These are phyloP conservation scores for Boletus rufocinnamomeus DNA, from an alignment of 768 basidiomycete genomes.

Conservation along the genomic window DNA sequence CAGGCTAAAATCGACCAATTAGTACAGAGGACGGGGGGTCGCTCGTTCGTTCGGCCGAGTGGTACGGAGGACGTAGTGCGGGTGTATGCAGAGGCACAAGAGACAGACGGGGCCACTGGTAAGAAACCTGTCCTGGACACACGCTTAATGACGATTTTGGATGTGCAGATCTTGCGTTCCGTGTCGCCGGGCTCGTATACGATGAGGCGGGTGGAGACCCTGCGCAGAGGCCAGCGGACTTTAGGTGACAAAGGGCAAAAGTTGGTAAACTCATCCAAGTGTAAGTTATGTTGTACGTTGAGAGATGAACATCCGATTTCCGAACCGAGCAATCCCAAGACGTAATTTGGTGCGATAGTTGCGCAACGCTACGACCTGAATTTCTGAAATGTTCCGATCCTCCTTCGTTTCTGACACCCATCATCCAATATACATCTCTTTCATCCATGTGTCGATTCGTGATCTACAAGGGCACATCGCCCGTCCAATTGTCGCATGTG, in stretches of 20 bases:
- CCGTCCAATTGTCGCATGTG: slow-evolving; percentile 88
- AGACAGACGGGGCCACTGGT: slow-evolving; percentile 82
- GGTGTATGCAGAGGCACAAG: slow-evolving; percentile 91
- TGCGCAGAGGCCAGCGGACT: slow-evolving; percentile 75
- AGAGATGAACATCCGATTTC: slow-evolving; percentile 2
- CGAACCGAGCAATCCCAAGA: slow-evolving; percentile 7
- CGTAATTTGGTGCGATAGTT: slow-evolving; percentile 25
- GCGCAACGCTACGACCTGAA: slow-evolving; percentile 6
- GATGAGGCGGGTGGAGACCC: slow-evolving; percentile 82
- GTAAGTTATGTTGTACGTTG: slow-evolving; percentile 7
- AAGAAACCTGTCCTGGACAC: slow-evolving; percentile 6
- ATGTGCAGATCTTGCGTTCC: slow-evolving; percentile 76
- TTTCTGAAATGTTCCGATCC: not conserved
- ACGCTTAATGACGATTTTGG: slow-evolving; percentile 5
- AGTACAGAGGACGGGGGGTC: slow-evolving; percentile 79
- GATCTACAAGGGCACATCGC: slow-evolving; percentile 93
- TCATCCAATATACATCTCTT: not conserved
- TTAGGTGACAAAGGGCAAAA: slow-evolving; percentile 46
- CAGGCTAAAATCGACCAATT: slow-evolving; percentile 84
- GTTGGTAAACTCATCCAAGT: not conserved
- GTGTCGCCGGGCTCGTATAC: slow-evolving; percentile 83
- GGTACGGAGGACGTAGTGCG: slow-evolving; percentile 98
- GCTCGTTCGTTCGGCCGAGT: slow-evolving; percentile 93
- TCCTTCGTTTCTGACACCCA: not conserved
- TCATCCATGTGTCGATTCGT: slow-evolving; percentile 80